Evolutionary conservation across 1,284 basidiomycete genomes (phyloP).

Genomic region (Spongispora temasekensis): DNA sequence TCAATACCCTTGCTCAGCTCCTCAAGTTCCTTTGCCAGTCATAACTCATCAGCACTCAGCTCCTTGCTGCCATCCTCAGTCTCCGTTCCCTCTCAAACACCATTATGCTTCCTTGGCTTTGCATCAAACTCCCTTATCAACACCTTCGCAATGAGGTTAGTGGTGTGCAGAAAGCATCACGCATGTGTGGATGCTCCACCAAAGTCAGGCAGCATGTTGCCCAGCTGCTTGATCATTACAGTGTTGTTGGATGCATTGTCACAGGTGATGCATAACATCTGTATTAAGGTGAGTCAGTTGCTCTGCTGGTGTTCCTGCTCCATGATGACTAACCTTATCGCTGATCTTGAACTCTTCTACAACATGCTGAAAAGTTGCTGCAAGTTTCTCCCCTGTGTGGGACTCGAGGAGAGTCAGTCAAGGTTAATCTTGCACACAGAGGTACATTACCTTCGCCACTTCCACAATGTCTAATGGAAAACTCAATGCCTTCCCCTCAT

Average conservation of each 20-base stretch:
- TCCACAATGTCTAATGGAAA: neutral
- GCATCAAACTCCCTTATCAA: no score
- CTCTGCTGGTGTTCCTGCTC: neutral
- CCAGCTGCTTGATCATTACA: slow-evolving; percentile 31
- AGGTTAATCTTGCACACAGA: neutral
- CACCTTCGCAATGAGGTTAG: no score
- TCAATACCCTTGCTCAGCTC: neutral
- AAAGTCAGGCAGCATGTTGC: no score
- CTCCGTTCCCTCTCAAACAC: neutral
- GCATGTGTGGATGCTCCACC: no score
- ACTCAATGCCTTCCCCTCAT: neutral
- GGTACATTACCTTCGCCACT: neutral
- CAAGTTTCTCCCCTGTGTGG: neutral
- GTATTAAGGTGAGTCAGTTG: neutral
- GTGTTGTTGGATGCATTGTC: slow-evolving; percentile 6
- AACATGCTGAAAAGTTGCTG: neutral
- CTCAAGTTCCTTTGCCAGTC: neutral
- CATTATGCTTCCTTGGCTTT: no score
- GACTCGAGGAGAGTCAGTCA: neutral
- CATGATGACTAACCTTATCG: no score
- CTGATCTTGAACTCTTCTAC: slow-evolving; percentile 3
- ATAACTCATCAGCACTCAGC: neutral
- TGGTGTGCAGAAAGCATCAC: no score
- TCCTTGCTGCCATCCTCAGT: neutral
- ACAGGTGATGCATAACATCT: slow-evolving; percentile 5